Percentiles rank a stretch among this genome's conserved stretches.
Evolutionary conservation across 331 rosid genomes (phyloP).

Genomic region (Cydonia oblonga): DNA sequence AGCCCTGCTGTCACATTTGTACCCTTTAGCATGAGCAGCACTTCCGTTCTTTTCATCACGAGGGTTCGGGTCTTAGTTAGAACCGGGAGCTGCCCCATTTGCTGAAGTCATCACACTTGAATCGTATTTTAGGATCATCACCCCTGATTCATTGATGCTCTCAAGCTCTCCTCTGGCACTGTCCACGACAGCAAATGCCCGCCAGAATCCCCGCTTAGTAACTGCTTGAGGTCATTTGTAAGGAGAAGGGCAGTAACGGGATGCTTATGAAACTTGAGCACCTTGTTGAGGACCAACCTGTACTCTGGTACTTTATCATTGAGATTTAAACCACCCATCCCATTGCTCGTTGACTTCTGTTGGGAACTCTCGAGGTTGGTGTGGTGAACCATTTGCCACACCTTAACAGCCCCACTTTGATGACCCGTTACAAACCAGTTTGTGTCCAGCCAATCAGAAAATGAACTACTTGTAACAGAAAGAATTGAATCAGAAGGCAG

Average conservation of each 20-base stretch:
- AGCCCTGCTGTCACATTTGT: no score
- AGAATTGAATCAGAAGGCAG: constrained; percentile 96
- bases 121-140: constrained; percentile 27
- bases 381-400: constrained; percentile 93
- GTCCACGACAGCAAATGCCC: constrained; percentile 94
- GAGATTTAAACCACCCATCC: constrained; percentile 36
- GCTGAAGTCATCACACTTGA: constrained; percentile 29
- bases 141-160: constrained; percentile 57
- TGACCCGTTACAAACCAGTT: constrained; percentile 98
- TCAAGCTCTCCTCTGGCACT: constrained; percentile 71
- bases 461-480: constrained; percentile 69
- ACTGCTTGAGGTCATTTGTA: constrained; percentile 73
- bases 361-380: constrained; percentile 48
- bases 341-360: constrained; percentile 41
- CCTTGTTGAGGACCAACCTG: constrained; percentile 64
- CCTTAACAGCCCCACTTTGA: constrained; percentile 98
- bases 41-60: constrained; percentile 17
- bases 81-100: constrained; percentile 23
- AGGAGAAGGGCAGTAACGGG: constrained; percentile 84
- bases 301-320: constrained; percentile 62
- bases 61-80: constrained; percentile 30
- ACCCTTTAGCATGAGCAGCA: no score
- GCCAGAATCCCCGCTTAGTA: constrained; percentile 79
- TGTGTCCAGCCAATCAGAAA: constrained; percentile 87
- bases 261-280: constrained; percentile 78